Conservation (phyloP, 768 basidiomycete genomes). For the Lactarius indigo region DNA sequence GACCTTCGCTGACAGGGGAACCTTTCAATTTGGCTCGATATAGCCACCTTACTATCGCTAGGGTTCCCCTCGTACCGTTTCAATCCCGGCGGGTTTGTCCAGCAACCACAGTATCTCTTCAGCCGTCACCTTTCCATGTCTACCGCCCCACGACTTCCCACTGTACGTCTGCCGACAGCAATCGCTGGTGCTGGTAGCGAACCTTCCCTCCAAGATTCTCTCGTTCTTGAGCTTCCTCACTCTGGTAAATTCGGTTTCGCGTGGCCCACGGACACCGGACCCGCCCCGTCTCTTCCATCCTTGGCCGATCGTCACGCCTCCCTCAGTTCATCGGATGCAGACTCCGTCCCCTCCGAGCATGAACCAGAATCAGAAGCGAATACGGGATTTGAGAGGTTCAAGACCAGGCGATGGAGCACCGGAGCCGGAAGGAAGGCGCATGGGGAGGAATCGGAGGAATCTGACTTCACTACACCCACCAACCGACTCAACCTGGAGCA, state of each 20-base stretch:
- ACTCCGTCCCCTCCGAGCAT: constrained; percentile 49
- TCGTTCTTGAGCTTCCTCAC: constrained; percentile 43
- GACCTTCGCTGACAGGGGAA: constrained; percentile 13
- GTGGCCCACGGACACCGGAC: constrained; percentile 48
- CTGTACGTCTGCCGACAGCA: constrained; percentile 48
- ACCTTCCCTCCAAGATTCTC: constrained; percentile 40
- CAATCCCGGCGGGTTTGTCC: constrained; percentile 9
- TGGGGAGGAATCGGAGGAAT: constrained; percentile 28
- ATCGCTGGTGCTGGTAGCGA: constrained; percentile 42
- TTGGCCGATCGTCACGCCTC: constrained; percentile 37
- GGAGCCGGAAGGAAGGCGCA: constrained; percentile 24
- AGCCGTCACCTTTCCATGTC: constrained; percentile 29
- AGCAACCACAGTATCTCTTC: constrained; percentile 11
- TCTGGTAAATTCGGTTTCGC: constrained; percentile 60
- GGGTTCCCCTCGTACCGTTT: constrained; percentile 11
- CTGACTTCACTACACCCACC: constrained; percentile 34
- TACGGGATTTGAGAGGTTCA: background rate
- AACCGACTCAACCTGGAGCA: constrained; percentile 32
- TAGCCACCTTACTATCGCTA: constrained; percentile 13
- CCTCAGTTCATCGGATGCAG: constrained; percentile 50
- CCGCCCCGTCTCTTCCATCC: constrained; percentile 36
- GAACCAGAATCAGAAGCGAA: constrained; percentile 27
- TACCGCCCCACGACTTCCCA: constrained; percentile 36
- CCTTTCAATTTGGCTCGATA: constrained; percentile 11
- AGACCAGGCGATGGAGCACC: constrained; percentile 12